A percentile compares a stretch with the other conserved stretches of the same genome.
These are phyloP conservation scores for Lachnellula cervina DNA, from an alignment of 2,329 filamentous ascomycete genomes.

Conservation along the genomic window DNA sequence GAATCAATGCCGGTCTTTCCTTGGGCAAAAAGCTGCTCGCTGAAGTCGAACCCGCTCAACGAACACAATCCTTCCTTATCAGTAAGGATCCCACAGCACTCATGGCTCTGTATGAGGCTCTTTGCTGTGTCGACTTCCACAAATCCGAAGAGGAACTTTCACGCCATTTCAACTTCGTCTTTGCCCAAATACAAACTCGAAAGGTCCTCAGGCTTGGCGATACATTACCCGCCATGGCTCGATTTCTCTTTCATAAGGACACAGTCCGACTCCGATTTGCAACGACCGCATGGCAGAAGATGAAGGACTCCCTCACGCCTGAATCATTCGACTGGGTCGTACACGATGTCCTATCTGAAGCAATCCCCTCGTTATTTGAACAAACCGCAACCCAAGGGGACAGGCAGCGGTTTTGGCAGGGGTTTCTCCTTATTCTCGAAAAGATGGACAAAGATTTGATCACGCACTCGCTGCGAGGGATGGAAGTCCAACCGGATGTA, in stretches of 20 bases:
- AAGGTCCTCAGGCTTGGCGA: conserved; percentile 72
- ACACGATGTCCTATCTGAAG: conserved; percentile 63
- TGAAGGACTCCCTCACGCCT: conserved; percentile 58
- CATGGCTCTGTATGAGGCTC: conserved; percentile 78
- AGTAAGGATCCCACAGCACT: conserved; percentile 53
- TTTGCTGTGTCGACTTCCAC: conserved; percentile 80
- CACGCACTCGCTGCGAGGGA: conserved; percentile 68
- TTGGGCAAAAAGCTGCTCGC: conserved; percentile 50
- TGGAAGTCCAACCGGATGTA: conserved; percentile 72
- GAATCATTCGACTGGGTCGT: conserved; percentile 87
- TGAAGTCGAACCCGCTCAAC: conserved; percentile 19
- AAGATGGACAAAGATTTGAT: conserved; percentile 70
- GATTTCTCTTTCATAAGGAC: conserved; percentile 76
- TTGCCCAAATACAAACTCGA: conserved; percentile 72
- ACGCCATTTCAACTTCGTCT: conserved; percentile 69
- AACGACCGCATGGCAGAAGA: conserved; percentile 57
- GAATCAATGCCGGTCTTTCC: conserved; percentile 56
- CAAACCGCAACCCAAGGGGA: conserved; percentile 43
- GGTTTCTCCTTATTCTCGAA: conserved; percentile 67
- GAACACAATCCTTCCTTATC: conserved; percentile 26
- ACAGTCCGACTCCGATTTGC: conserved; percentile 63
- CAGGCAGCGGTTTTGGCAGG: conserved; percentile 75
- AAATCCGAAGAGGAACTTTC: conserved; percentile 35
- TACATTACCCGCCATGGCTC: conserved; percentile 75
- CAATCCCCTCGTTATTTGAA: conserved; percentile 58